Conservation (phyloP, 192 early-diverging fungal genomes). For the Linderina pennispora region DNA sequence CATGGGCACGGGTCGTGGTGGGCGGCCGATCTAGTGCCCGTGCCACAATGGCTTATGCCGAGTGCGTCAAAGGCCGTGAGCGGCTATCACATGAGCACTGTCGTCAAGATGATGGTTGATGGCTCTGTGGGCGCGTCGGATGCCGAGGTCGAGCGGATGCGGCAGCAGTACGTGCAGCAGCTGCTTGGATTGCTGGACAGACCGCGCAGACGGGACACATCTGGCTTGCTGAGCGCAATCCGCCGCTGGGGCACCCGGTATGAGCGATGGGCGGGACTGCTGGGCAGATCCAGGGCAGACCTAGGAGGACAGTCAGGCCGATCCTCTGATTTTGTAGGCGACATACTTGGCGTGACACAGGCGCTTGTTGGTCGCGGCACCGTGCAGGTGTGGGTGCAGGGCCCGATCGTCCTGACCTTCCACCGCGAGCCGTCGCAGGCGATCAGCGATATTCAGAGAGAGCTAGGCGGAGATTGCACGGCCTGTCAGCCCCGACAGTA, state of each 20-base stretch:
- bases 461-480: neutral
- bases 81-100: too few relatives aligned
- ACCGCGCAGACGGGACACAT: conserved; percentile 14
- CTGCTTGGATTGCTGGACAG: conserved; percentile 18
- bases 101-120: too few relatives aligned
- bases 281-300: conserved; percentile 1
- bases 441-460: conserved; percentile 1
- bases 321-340: too few relatives aligned
- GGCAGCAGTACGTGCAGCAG: conserved; percentile 15
- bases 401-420: conserved; percentile 29
- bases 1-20: too few relatives aligned
- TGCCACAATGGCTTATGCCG: too few relatives aligned
- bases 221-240: conserved; percentile 10
- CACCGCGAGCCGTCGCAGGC: conserved; percentile 8
- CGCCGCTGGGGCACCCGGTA: conserved; percentile 24
- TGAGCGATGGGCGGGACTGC: conserved; percentile 30
- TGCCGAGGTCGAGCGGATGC: too few relatives aligned
- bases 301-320: neutral
- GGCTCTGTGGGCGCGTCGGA: too few relatives aligned
- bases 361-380: conserved; percentile 31
- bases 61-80: too few relatives aligned
- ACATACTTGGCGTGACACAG: too few relatives aligned
- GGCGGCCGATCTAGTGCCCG: too few relatives aligned
- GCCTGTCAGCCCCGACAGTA: neutral
- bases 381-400: conserved; percentile 31